Conservation (phyloP, 768 basidiomycete genomes). For the Ephemerocybe angulata region DNA sequence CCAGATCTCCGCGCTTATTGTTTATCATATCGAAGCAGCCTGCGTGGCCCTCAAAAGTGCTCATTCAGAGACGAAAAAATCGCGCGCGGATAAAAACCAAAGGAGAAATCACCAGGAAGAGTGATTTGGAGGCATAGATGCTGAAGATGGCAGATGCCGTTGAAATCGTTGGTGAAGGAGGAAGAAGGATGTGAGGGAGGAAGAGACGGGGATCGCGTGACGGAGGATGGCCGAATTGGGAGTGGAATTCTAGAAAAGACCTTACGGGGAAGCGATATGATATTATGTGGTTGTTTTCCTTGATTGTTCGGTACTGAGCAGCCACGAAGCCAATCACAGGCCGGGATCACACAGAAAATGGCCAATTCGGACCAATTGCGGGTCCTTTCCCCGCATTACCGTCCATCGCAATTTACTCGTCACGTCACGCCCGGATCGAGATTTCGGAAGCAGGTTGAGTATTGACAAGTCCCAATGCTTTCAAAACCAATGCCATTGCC, state of each 20-base stretch:
- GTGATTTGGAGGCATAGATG: neutral
- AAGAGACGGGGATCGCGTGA: slow-evolving; percentile 15
- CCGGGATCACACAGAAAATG: slow-evolving; percentile 8
- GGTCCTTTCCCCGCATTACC: slow-evolving; percentile 11
- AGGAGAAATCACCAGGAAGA: neutral
- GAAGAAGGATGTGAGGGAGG: slow-evolving; percentile 9
- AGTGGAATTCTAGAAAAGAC: slow-evolving; percentile 27
- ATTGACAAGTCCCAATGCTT: slow-evolving; percentile 20
- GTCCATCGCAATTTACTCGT: slow-evolving; percentile 21
- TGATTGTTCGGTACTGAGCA: slow-evolving; percentile 27
- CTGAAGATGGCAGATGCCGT: neutral
- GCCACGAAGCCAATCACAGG: slow-evolving; percentile 4
- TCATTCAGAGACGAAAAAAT: neutral
- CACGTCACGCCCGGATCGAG: slow-evolving; percentile 33
- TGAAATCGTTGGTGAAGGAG: slow-evolving; percentile 6
- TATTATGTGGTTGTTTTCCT: slow-evolving; percentile 17
- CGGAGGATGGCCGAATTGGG: slow-evolving; percentile 6
- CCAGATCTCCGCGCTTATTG: neutral
- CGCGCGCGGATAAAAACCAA: neutral
- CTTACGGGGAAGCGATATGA: slow-evolving; percentile 25
- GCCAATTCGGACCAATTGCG: slow-evolving; percentile 11
- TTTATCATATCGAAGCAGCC: neutral
- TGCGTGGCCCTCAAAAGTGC: neutral
- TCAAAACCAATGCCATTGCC: slow-evolving; percentile 20
- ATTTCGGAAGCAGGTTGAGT: slow-evolving; percentile 20